A percentile compares a stretch with the other conserved stretches of the same genome.
phyloP scores from a whole-genome alignment of 768 basidiomycete genomes.

The Russula lepida region DNA sequence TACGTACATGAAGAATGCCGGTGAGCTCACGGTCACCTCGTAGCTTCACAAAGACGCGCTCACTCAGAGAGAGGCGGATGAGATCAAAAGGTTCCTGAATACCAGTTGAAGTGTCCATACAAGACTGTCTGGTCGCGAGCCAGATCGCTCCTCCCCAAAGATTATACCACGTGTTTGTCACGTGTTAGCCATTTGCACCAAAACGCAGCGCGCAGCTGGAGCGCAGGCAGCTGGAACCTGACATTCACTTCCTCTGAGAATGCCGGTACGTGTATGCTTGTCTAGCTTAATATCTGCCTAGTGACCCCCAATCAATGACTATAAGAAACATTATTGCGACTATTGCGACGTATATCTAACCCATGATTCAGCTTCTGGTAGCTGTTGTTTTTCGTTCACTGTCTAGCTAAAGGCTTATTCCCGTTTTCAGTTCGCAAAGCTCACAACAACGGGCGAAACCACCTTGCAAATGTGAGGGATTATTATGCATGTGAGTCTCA shows the following conservation, averaged over 20 bases:
- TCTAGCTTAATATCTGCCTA: neutral
- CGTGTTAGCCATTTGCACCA: constrained; percentile 1
- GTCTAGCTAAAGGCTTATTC: neutral
- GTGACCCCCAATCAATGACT: constrained; percentile 9
- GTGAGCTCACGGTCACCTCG: constrained; percentile 88
- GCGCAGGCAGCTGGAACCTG: neutral
- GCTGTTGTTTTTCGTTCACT: constrained; percentile 19
- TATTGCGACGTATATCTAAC: constrained; percentile 92
- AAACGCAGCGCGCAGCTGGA: neutral
- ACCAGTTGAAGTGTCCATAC: constrained; percentile 64
- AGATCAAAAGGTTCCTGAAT: constrained; percentile 97
- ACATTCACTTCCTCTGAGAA: constrained; percentile 23
- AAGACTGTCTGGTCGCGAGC: neutral
- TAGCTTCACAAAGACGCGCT: constrained; percentile 97
- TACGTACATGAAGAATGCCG: constrained; percentile 83
- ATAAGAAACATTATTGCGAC: constrained; percentile 87
- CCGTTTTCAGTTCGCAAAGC: constrained; percentile 77
- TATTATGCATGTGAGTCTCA: constrained; percentile 76
- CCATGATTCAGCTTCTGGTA: constrained; percentile 89
- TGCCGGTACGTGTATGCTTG: constrained; percentile 50
- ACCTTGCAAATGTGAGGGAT: constrained; percentile 91
- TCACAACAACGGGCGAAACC: constrained; percentile 96
- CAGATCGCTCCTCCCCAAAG: neutral
- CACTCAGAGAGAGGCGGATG: constrained; percentile 90
- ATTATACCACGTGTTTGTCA: constrained; percentile 4